Base-by-base conservation (phyloP, 1,284 basidiomycete genomes). In the Austroboletus niveus region DNA sequence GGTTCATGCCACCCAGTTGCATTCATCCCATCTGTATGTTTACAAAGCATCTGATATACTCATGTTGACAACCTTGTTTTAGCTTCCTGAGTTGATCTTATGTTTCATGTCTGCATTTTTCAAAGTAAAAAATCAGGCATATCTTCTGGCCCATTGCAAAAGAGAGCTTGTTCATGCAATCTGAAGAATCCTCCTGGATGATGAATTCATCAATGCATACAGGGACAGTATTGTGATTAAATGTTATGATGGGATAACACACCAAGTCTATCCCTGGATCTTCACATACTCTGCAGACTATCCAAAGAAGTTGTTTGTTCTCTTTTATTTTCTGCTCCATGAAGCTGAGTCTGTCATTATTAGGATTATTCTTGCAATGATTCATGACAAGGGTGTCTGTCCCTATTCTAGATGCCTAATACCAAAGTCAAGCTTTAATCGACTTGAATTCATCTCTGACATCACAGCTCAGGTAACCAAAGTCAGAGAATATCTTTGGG, bases 331-430 rank as follows among this genome's bases (percentile, higher is more conserved):
- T 39, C n/a, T 6, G 36, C 9, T 15, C 11, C 15, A 14, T 12
- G 5, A 39, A 31, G 30, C 36, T 39, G 10, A 39, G 5, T 31
- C 30, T 39, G 11, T 39, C 5, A 7, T 7, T 17, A 3, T 5
- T 27, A 41, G 40, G 52, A 59, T 69, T 9, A 55, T 73, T n/a
- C 49, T 75, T 9, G 68, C 69, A 2, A 66, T 63, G 0, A 69
- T 75, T 7, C 50, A 57, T 0, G 58, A 70, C 52, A 56, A 64
- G 15, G 71, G 66, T 0, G 8, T 48, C 2, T 71, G 63, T 42
- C 69, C 69, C 2, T 75, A 72, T 47, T 70, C 72, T 5, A 56
- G 61, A 0, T 75, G 71, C 48, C 43, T 69, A 2, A 50, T 69
- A 1, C 53, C 53, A 2, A 68, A 68, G 51, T 38, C 40, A 8